A percentile compares a stretch with the other conserved stretches of the same genome.
Evolutionary conservation across 2,329 filamentous ascomycete genomes (phyloP).

Genomic region (Scytalidium lignicola): DNA sequence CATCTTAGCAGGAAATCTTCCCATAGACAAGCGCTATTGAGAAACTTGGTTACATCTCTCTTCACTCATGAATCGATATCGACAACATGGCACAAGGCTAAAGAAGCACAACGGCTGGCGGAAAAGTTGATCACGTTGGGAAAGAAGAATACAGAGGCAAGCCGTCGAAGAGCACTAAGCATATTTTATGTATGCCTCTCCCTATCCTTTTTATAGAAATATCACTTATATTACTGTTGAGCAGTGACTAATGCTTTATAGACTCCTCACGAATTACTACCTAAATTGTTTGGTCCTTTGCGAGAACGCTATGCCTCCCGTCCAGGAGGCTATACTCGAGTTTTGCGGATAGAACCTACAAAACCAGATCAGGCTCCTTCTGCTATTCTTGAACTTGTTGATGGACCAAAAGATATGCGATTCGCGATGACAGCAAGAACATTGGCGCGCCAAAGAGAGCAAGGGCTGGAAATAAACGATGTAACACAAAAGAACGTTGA

Average conservation of each 20-base stretch:
- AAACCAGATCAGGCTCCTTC: conserved; percentile 83
- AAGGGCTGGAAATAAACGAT: conserved; percentile 57
- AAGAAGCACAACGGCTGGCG: conserved; percentile 88
- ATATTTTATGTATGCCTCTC: conserved; percentile 73
- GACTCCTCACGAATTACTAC: conserved; percentile 65
- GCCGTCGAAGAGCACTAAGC: conserved; percentile 65
- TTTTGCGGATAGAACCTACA: conserved; percentile 84
- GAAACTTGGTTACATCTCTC: conserved; percentile 92
- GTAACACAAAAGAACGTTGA: conserved; percentile 72
- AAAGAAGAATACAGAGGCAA: conserved; percentile 86
- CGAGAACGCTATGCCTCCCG: conserved; percentile 71
- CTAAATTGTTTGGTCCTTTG: conserved; percentile 84
- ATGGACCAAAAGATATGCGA: conserved; percentile 88
- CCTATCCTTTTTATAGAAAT: conserved; percentile 3
- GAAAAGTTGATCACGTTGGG: conserved; percentile 93
- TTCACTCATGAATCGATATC: conserved; percentile 90
- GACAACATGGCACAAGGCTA: conserved; percentile 94
- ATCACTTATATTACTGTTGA: neutral
- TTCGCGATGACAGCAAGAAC: conserved; percentile 91
- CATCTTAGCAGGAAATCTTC: conserved; percentile 81
- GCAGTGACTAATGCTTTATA: conserved; percentile 29
- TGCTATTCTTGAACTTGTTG: conserved; percentile 90
- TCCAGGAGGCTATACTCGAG: conserved; percentile 90
- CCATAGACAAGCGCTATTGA: conserved; percentile 86
- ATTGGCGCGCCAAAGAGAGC: conserved; percentile 57